phyloP scores from a whole-genome alignment of 176 grass and related monocot species.

The Bolboschoenus planiculmis region DNA sequence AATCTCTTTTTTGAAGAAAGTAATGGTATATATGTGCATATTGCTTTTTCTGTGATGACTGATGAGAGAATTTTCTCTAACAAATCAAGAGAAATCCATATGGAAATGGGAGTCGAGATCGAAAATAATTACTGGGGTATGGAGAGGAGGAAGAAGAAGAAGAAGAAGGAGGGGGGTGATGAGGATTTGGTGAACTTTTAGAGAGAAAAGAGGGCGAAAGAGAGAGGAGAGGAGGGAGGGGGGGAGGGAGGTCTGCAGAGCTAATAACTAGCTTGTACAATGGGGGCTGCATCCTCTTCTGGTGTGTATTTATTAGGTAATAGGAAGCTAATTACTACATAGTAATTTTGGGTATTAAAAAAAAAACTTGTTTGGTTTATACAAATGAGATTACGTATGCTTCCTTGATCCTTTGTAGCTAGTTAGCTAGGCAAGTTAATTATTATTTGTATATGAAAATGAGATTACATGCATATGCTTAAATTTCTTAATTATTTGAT shows the following conservation, averaged over 20 bases:
- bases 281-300: conserved; percentile 8
- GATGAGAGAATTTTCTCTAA: background rate
- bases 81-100: background rate
- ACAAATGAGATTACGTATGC: background rate
- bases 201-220: background rate
- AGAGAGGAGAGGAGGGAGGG: background rate
- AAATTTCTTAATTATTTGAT: no score
- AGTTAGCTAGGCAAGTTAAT: background rate
- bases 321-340: background rate
- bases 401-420: background rate
- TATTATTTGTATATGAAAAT: background rate
- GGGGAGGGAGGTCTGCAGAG: background rate
- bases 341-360: background rate
- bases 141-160: background rate
- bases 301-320: conserved; percentile 11
- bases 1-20: background rate
- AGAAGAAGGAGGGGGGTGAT: background rate
- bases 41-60: background rate
- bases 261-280: conserved; percentile 15
- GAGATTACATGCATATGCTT: no score
- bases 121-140: background rate
- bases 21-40: background rate
- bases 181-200: background rate
- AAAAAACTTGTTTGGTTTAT: background rate
- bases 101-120: background rate